Percentiles rank a stretch among this genome's conserved stretches.
Evolutionary conservation across 768 basidiomycete genomes (phyloP).

Genomic region (Termitomyces titanicus): DNA sequence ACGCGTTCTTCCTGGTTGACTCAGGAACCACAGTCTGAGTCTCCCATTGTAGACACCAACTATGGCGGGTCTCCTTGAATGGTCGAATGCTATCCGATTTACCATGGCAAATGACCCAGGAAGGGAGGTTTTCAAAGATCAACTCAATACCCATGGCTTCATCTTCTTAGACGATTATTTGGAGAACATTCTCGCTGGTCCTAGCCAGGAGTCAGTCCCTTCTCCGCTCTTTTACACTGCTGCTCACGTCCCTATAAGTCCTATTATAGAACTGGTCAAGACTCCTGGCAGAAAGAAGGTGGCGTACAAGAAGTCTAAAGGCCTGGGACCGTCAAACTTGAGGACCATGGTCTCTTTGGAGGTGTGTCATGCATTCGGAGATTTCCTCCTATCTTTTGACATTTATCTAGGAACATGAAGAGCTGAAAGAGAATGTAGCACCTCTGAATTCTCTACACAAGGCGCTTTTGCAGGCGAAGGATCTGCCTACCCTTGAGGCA

Average conservation of each 20-base stretch:
- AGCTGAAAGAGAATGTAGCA: conserved; percentile 33
- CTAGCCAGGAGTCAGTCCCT: conserved; percentile 57
- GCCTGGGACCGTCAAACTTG: conserved; percentile 38
- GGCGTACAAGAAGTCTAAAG: conserved; percentile 45
- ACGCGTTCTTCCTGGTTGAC: conserved; percentile 8
- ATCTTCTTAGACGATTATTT: conserved; percentile 78
- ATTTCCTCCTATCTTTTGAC: not conserved
- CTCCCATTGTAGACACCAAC: conserved; percentile 3
- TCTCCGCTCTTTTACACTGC: not conserved
- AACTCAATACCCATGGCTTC: conserved; percentile 74
- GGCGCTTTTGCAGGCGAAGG: conserved; percentile 35
- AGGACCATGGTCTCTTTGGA: conserved; percentile 40
- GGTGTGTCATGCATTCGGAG: conserved; percentile 26
- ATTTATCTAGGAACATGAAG: conserved; percentile 28
- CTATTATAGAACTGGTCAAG: conserved; percentile 77
- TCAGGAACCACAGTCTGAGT: too few relatives aligned
- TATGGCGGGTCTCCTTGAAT: conserved; percentile 52
- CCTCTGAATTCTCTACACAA: conserved; percentile 47
- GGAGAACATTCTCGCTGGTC: conserved; percentile 64
- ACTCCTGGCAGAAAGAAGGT: conserved; percentile 76
- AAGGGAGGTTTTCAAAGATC: conserved; percentile 65
- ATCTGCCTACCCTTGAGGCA: not conserved
- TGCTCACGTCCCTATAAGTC: conserved; percentile 33
- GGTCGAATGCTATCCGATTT: conserved; percentile 64
- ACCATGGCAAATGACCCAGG: conserved; percentile 73